A percentile compares a stretch with the other conserved stretches of the same genome.
phyloP scores from a whole-genome alignment of 768 basidiomycete genomes.

The Lactifluus pinguis region DNA sequence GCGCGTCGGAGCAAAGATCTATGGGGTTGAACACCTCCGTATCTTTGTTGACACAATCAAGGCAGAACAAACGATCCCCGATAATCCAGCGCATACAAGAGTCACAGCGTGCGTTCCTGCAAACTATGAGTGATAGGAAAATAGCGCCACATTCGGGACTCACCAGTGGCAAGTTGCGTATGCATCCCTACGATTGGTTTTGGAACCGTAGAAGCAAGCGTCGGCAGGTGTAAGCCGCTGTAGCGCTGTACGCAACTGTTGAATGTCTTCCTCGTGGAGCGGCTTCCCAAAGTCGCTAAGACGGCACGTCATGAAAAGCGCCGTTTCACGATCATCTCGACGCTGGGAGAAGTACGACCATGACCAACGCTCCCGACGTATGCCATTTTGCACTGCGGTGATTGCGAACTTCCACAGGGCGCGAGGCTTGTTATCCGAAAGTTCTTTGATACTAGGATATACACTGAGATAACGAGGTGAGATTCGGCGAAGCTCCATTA shows the following conservation, averaged over 20 bases:
- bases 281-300: slow-evolving; percentile 18
- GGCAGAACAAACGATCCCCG: slow-evolving; percentile 26
- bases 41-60: slow-evolving; percentile 24
- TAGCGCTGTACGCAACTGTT: slow-evolving; percentile 11
- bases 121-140: background rate
- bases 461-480: slow-evolving; percentile 21
- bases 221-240: slow-evolving; percentile 23
- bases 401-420: slow-evolving; percentile 28
- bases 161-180: slow-evolving; percentile 21
- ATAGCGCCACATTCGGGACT: background rate
- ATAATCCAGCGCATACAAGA: slow-evolving; percentile 23
- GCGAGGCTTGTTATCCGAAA: slow-evolving; percentile 21
- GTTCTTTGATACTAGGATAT: slow-evolving; percentile 21
- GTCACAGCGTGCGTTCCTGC: slow-evolving; percentile 21
- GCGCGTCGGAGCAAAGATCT: slow-evolving; percentile 25
- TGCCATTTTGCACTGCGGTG: slow-evolving; percentile 17
- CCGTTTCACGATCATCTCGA: slow-evolving; percentile 20
- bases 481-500: slow-evolving; percentile 23
- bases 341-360: slow-evolving; percentile 28
- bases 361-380: slow-evolving; percentile 23
- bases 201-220: slow-evolving; percentile 22
- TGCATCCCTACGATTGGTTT: slow-evolving; percentile 17
- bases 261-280: slow-evolving; percentile 16
- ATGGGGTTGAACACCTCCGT: slow-evolving; percentile 17
- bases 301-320: slow-evolving; percentile 24